Base-by-base conservation (phyloP, 495 filamentous ascomycete species). In the Astrothelium subdiscretum region DNA sequence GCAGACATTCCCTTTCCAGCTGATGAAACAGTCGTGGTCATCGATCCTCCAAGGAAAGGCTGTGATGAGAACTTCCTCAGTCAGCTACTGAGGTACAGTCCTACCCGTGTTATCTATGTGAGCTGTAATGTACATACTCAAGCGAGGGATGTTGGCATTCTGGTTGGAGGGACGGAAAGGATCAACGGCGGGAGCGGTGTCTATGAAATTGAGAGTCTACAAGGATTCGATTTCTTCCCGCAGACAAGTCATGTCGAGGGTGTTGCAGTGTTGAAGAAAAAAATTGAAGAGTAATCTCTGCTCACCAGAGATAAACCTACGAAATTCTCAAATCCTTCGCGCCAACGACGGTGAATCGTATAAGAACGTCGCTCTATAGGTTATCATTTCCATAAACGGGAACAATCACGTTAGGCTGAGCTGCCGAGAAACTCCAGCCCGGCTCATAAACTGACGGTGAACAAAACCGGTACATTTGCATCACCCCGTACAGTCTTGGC, bases 61-160 rank as follows among this genome's bases (percentile, higher is more conserved):
- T 97, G 94, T 71, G 92, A 96, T 61, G 84, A 87, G 13, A 80
- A 78, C 54, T 98, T 98, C 73, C 73, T 98, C 31, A 65, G 76
- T 24, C 94, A 98, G 78, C 73, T 98, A 63, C 70, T 97, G 24
- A 68, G 72, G 22, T 97, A 84, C 66, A 85, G 78, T 54, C 94
- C 94, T 4, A 78, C 79, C 61, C 76, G 92, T 52, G 81, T 97
- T 13, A 85, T 95, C 8, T 98, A 98, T 70, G 94, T 98, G 24
- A 92, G 88, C 62, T 98, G 94, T 66, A 97, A 98, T 71, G 95
- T 97, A 61, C 95, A 97, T 69, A 96, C 94, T 24, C 94, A 98
- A 77, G 95, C 94, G 35, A 78, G 95, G 58, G 94, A 98, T 75
- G 85, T 97, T 2, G 91, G 90, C 0, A 78, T 89, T 32, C 75